Percentiles rank a stretch among this genome's conserved stretches.
Conservation (phyloP, 495 filamentous ascomycete species). For the Hypoxylon fuscum region DNA sequence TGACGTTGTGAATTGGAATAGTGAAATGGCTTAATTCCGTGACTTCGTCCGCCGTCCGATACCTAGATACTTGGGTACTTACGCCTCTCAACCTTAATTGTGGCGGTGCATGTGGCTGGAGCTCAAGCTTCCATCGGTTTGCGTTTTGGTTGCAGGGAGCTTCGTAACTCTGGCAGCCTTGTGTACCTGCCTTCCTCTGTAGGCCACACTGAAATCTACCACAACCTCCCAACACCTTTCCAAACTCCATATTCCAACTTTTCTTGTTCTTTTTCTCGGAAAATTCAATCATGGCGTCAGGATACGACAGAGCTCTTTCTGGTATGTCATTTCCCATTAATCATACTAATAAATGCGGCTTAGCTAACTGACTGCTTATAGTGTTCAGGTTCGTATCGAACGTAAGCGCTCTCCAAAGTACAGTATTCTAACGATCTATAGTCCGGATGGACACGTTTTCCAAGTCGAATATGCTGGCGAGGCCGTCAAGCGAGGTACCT, state of each 20-base stretch:
- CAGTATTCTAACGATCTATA: constrained; percentile 57
- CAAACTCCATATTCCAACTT: constrained; percentile 15
- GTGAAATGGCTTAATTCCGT: too few relatives aligned
- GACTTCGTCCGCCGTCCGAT: too few relatives aligned
- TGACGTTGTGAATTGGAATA: too few relatives aligned
- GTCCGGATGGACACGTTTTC: constrained; percentile 99
- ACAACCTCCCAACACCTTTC: constrained; percentile 16
- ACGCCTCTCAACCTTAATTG: neutral
- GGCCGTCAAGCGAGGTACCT: constrained; percentile 99
- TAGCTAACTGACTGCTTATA: constrained; percentile 55
- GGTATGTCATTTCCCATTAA: constrained; percentile 64
- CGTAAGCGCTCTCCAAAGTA: constrained; percentile 26
- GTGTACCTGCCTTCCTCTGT: constrained; percentile 24
- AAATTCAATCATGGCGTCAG: constrained; percentile 72
- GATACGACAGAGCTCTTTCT: constrained; percentile 94
- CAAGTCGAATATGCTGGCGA: constrained; percentile 99
- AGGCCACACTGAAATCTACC: constrained; percentile 24
- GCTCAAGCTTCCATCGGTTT: constrained; percentile 11
- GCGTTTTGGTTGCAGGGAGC: constrained; percentile 27
- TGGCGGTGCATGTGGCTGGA: constrained; percentile 19
- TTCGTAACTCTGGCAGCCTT: constrained; percentile 49
- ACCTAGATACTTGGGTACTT: too few relatives aligned
- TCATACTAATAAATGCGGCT: constrained; percentile 9
- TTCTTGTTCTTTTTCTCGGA: constrained; percentile 8
- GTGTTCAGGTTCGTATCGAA: constrained; percentile 71